Conservation (phyloP, 768 basidiomycete species). For the Exidia glandulosa region DNA sequence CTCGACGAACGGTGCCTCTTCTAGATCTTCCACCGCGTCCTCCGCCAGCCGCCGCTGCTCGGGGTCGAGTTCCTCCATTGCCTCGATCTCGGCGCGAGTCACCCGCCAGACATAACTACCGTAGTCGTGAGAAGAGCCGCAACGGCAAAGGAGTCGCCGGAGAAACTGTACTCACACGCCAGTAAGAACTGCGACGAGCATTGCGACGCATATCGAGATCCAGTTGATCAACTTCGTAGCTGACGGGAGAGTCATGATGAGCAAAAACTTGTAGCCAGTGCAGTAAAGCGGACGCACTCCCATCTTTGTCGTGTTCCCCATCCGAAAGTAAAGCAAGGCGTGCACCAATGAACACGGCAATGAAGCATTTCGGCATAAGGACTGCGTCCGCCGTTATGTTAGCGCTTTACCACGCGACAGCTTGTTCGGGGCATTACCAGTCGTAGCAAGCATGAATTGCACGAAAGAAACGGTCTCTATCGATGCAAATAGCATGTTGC, state of each 20-base stretch:
- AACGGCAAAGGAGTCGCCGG: neutral
- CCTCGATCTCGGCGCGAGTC: conserved; percentile 49
- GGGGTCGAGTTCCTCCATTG: conserved; percentile 36
- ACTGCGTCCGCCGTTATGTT: conserved; percentile 16
- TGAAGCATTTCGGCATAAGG: conserved; percentile 56
- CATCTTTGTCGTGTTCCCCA: conserved; percentile 69
- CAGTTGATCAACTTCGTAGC: conserved; percentile 58
- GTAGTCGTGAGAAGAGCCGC: conserved; percentile 9
- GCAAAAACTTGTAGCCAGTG: neutral
- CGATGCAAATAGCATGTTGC: conserved; percentile 27
- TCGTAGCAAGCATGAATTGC: conserved; percentile 69
- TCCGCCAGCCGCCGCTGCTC: conserved; percentile 44
- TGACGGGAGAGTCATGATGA: conserved; percentile 15
- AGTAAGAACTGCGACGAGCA: conserved; percentile 44
- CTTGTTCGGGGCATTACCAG: conserved; percentile 8
- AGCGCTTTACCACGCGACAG: neutral
- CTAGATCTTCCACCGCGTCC: conserved; percentile 48
- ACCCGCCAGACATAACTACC: conserved; percentile 54
- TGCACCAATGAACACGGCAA: conserved; percentile 72
- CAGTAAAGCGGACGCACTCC: conserved; percentile 31
- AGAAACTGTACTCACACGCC: conserved; percentile 46
- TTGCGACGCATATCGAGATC: conserved; percentile 46
- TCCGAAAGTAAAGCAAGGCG: conserved; percentile 66
- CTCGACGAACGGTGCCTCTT: conserved; percentile 30
- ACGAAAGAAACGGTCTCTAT: conserved; percentile 62